Percentiles rank a stretch among this genome's conserved stretches.
phyloP scores from a whole-genome alignment of 805 yeast species.

The Henningerozyma blattae region DNA sequence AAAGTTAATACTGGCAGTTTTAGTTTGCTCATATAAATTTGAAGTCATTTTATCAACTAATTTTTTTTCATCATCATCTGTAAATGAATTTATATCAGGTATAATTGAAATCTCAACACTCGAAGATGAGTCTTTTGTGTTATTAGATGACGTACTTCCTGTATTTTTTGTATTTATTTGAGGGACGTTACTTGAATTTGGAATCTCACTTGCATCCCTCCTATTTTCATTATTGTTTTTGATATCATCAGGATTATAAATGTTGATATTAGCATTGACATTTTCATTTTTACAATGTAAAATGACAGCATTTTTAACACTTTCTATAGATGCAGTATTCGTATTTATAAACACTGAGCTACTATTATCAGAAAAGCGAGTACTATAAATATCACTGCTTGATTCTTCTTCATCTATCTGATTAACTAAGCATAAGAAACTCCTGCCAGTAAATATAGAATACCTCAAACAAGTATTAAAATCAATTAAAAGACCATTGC shows the following conservation, averaged over 20 bases:
- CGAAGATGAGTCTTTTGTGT: too few relatives aligned
- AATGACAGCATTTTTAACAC: not conserved
- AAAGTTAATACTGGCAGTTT: too few relatives aligned
- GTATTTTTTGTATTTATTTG: too few relatives aligned
- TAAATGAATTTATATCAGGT: slow-evolving; percentile 9
- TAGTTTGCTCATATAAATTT: too few relatives aligned
- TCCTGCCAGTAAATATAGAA: slow-evolving; percentile 9
- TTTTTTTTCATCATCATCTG: slow-evolving; percentile 5
- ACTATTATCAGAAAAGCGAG: too few relatives aligned
- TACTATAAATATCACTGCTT: too few relatives aligned
- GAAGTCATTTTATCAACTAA: slow-evolving; percentile 3
- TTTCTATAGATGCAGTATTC: too few relatives aligned
- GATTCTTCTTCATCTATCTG: slow-evolving; percentile 1
- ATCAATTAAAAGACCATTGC: slow-evolving; percentile 7
- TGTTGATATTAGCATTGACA: not conserved
- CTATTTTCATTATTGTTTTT: too few relatives aligned
- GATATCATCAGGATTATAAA: not conserved
- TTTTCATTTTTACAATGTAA: not conserved
- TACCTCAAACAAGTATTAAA: slow-evolving; percentile 12
- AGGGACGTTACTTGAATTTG: too few relatives aligned
- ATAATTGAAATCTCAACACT: slow-evolving; percentile 6
- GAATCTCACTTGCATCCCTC: too few relatives aligned
- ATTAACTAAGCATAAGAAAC: slow-evolving; percentile 10
- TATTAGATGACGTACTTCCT: too few relatives aligned
- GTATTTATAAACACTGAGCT: too few relatives aligned